Base-by-base conservation (phyloP, 2,329 filamentous ascomycete species). In the Fusarium sp. region DNA sequence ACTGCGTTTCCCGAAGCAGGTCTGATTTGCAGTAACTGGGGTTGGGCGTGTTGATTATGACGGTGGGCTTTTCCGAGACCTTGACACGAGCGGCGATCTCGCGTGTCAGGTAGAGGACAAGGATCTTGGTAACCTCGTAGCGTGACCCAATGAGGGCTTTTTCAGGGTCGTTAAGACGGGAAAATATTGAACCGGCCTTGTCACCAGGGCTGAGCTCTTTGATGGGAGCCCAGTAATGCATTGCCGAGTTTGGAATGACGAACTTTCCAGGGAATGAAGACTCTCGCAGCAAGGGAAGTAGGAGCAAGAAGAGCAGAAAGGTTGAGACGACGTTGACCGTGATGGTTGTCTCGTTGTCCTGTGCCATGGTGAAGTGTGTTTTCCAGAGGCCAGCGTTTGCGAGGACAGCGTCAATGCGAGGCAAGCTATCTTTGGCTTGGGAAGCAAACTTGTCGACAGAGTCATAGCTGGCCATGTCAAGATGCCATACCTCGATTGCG, bases 321-420 rank as follows among this genome's bases (percentile, higher is more conserved):
- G 70, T 72, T 1, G 62, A 57, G 1, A 73, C 36, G 4, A 73
- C 58, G 7, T 73, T 73, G 22, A 73, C 19, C 0, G 76, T 80
- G 56, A 87, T 70, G 1, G 76, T 81, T 24, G 67, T 75, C 67
- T 88, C 85, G 34, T 82, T 78, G 3, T 77, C 81, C 46, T 83
- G 81, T 0, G 70, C 75, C 0, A 68, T 38, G 0, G 63, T 34
- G 54, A 77, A 84, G 0, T 74, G 65, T 1, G 11, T 13, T 0
- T 78, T 80, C 9, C 75, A 71, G 6, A 86, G 70, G 0, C 81
- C 76, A 0, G 76, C 76, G 32, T 78, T 85, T 29, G 77, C 75
- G 5, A 83, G 69, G 0, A 79, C 75, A 4, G 72, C 77, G 53
- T 85, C 81, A 7, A 85, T 61, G 8, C 77, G 75, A 0, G 72